These are phyloP conservation scores for Mercurialis annua DNA, from an alignment of 345 rosid species.

Conservation along the genomic window DNA sequence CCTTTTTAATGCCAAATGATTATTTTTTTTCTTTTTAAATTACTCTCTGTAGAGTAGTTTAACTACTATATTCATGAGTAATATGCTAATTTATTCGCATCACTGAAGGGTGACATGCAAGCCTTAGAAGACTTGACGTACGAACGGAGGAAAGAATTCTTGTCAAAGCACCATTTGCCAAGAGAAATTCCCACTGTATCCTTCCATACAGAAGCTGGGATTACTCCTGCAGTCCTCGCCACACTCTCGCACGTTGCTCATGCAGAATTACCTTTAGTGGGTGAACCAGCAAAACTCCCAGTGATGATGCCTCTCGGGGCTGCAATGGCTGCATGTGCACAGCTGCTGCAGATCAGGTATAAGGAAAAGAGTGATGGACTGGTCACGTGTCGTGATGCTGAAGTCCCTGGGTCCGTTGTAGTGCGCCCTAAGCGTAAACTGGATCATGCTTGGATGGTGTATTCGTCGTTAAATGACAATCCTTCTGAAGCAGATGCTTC, in stretches of 20 bases:
- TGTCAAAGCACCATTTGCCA: slow-evolving; percentile 68
- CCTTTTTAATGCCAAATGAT: background rate
- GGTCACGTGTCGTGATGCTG: slow-evolving; percentile 81
- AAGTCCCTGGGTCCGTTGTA: slow-evolving; percentile 91
- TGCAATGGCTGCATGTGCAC: slow-evolving; percentile 98
- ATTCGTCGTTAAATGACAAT: slow-evolving; percentile 71
- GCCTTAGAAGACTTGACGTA: slow-evolving; percentile 95
- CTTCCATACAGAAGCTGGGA: slow-evolving; percentile 85
- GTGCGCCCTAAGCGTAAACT: slow-evolving; percentile 73
- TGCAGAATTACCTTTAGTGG: slow-evolving; percentile 66
- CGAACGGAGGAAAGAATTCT: slow-evolving; percentile 75
- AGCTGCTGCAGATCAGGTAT: slow-evolving; percentile 71
- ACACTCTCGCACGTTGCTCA: slow-evolving; percentile 86
- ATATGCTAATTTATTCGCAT: background rate
- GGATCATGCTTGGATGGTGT: slow-evolving; percentile 99
- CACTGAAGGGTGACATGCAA: slow-evolving; percentile 78
- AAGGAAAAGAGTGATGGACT: slow-evolving; percentile 92
- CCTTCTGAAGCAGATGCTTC: slow-evolving; percentile 72
- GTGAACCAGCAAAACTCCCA: slow-evolving; percentile 63
- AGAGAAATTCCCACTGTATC: slow-evolving; percentile 80
- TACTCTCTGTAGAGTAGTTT: background rate
- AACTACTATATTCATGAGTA: background rate
- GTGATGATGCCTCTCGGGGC: slow-evolving; percentile 91
- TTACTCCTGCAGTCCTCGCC: slow-evolving; percentile 71
- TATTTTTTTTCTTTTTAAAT: background rate